Evolutionary conservation across 257 asterid species (phyloP), one percentile per base, ranked within the genome.

Genomic region (Jaltomata sinuosa): DNA sequence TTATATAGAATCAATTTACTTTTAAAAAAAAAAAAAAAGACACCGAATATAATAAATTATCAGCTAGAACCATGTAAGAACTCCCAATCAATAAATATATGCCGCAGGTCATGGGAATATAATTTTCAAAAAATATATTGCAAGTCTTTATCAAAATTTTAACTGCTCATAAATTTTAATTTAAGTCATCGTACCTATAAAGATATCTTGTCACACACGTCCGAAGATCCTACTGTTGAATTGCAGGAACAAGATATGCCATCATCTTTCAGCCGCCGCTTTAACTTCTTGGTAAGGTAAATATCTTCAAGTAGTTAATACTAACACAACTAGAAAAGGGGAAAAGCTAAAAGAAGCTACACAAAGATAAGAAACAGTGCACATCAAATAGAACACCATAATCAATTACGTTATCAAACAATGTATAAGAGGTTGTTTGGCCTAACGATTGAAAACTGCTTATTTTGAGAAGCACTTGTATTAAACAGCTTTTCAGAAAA

Each of bases 241-340:
- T 90, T 90, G 94, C 99, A 96, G 85, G 97, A 88, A 89, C 99
- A 96, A 81, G 87, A 94, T 84, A 93, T 94, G 82, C 97, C 98
- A 90, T 94, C 98, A 82, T 96, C 99, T 82, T 91, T 93, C 87
- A 84, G 85, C 42, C 97, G 98, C 91, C 85, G 91, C 91, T 93
- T 96, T 36, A 91, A 85, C 92, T 86, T 94, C 93, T 94, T 94
- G 10, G 97, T 91, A 85, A 91, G 91, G 86, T 96, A 95, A 77
- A 96, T 87, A 92, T 93, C 99, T 96, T 87, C 52, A 68, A 77
- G 34, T 67, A 71, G 91, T 93, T 89, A 96, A 87, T 92, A 82
- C 32, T 65, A 36, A 88, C 88, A 87, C 86, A 68, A 57, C 32
- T 34, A 21, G 38, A 65, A 38, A 38, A 80, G 71, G 78, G 77